Base-by-base conservation (phyloP, 805 yeast species). In the Phaffomyces thermotolerans region DNA sequence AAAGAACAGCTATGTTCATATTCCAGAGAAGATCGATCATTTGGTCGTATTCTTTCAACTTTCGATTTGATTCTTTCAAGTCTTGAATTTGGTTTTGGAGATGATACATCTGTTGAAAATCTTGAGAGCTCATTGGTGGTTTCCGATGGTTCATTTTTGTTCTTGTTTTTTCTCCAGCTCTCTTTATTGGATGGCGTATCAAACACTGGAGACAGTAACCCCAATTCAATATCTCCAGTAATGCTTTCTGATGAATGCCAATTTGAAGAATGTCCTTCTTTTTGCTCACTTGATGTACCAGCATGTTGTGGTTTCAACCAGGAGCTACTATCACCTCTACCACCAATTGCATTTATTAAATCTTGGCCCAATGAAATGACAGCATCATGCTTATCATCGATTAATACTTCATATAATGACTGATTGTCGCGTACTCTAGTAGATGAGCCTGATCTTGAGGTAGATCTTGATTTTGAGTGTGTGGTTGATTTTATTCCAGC, bases 291-390 rank as follows among this genome's bases (percentile, higher is more conserved):
- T 3, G 43, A 41, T 22, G 44, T 4, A 36, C n/a, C 37, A 8
- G 37, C 10, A 15, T 22, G 15, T 15, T 40, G 43, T 30, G 46
- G 46, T 25, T 40, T 33, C 2, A 55, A 44, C 59, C 59, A 55
- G 7, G 53, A 22, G 8, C 56, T 58, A 8, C 45, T 33, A 6
- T 37, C 27, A 8, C 30, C 25, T 6, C 35, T 46, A 13, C 43
- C 42, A 14, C 49, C 53, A 15, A 54, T 36, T 4, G 59, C 58
- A n/a, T 34, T 46, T 37, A 42, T 53, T n/a, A 55, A 42, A 27
- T 52, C 59, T 5, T 29, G 42, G 17, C 50, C 52, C 38, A 55
- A 36, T 6, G 41, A 44, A 2, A 22, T n/a, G 4, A 52, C 35
- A 10, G 49, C 52, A 2, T 40, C 47, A 18, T 30, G 45, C 4